Base-by-base conservation (phyloP, 2,329 filamentous ascomycete species). In the Pseudogymnoascus sp. region DNA sequence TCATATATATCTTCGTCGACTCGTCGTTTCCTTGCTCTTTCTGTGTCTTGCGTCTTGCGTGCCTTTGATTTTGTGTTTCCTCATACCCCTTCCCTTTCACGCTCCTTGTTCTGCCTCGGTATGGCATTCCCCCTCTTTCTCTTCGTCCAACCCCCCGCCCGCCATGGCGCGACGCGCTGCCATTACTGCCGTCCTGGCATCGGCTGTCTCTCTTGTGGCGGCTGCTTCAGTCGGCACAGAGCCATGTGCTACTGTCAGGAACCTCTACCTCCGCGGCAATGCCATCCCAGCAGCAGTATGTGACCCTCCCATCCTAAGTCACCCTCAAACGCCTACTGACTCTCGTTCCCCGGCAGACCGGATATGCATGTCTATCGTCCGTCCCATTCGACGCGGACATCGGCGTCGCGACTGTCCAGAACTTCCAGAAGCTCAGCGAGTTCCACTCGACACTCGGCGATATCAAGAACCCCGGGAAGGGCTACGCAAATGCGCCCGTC, bases 371-470 rank as follows among this genome's bases (percentile, higher is more conserved):
- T 99, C 99, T 87, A 96, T 90, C 83, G 94, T 56, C 50, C 25
- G 50, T 56, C 16, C 50, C 50, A 14, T 56, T 56, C 50, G 50
- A 99, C 84, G 99, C 99, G 77, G 87, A 99, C 72, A 89, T 99
- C 79, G 99, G 97, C 80, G 92, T 99, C 69, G 96, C 92, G 70
- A 84, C 94, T 73, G 99, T 94, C 74, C 97, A 97, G 89, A 97
- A 97, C 84, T 97, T 97, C 87, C 93, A 97, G 80, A 99, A 97
- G 87, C 96, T 92, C 76, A 89, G 90, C 35, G 89, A 96, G 80
- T 97, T 96, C 81, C 94, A 99, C 78, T 95, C 91, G 67, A 97
- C 50, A 0, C 50, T 56, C 23, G 10, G 7, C 25, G 50, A 56
- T 11, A 28, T 56, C 50, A 56, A 56, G 50, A 56, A 56, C 50